These are phyloP conservation scores for Geranomyces variabilis DNA, from an alignment of 192 early-diverging fungal species.

Conservation along the genomic window DNA sequence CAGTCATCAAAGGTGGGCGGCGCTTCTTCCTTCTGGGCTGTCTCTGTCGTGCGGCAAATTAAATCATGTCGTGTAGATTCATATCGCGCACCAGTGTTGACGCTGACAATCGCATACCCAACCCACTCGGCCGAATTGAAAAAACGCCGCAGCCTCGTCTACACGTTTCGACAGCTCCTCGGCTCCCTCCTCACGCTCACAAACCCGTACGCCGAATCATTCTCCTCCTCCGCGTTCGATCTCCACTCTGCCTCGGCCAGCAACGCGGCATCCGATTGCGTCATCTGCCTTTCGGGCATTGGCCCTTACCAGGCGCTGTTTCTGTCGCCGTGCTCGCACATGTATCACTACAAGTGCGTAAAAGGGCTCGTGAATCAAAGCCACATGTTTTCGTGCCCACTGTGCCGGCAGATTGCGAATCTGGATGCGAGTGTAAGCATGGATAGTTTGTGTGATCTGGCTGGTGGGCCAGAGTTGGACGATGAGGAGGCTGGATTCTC, in stretches of 20 bases:
- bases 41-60: too few relatives aligned
- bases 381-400: constrained; percentile 76
- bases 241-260: neutral
- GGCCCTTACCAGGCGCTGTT: constrained; percentile 89
- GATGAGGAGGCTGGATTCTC: constrained; percentile 19
- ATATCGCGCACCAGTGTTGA: constrained; percentile 18
- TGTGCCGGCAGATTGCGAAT: constrained; percentile 88
- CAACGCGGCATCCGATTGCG: constrained; percentile 61
- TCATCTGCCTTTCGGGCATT: constrained; percentile 86
- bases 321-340: constrained; percentile 88
- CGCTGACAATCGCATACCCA: neutral
- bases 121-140: neutral
- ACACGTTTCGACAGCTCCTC: constrained; percentile 41
- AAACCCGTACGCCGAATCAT: constrained; percentile 43
- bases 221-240: neutral
- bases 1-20: constrained; percentile 8
- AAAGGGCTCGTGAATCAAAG: constrained; percentile 73
- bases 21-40: too few relatives aligned
- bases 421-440: constrained; percentile 53
- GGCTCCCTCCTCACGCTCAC: constrained; percentile 44
- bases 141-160: neutral
- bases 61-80: neutral
- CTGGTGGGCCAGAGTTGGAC: constrained; percentile 7
- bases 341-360: constrained; percentile 91
- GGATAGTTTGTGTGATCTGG: constrained; percentile 42